Evolutionary conservation across 371 early-diverging fungal genomes (phyloP).

Genomic region (Parasitella parasitica): DNA sequence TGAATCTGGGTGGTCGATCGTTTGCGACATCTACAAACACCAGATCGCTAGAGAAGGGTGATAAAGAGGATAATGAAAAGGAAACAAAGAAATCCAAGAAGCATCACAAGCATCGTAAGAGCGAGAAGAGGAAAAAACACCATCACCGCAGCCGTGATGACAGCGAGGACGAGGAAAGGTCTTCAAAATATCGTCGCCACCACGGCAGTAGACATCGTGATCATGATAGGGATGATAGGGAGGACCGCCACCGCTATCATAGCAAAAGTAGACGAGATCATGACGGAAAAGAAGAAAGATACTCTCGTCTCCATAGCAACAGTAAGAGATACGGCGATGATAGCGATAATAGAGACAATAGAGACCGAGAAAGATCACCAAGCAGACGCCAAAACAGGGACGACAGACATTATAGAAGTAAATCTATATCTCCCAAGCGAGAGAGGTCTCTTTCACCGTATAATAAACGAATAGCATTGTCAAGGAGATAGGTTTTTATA

Average conservation of each 20-base stretch:
- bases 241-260: background rate
- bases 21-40: background rate
- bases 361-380: background rate
- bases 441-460: conserved; percentile 21
- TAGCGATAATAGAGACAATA: background rate
- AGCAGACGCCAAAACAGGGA: conserved; percentile 3
- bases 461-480: conserved; percentile 5
- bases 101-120: conserved; percentile 44
- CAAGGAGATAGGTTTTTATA: background rate
- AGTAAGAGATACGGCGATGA: background rate
- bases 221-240: background rate
- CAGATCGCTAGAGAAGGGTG: background rate
- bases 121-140: conserved; percentile 19
- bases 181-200: conserved; percentile 7
- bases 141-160: conserved; percentile 19
- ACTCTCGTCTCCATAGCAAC: background rate
- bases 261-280: background rate
- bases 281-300: background rate
- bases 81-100: conserved; percentile 39
- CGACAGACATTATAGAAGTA: background rate
- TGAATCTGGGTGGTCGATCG: conserved; percentile 16
- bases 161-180: conserved; percentile 6
- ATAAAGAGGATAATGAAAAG: conserved; percentile 8
- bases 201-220: conserved; percentile 1
- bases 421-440: background rate